Evolutionary conservation across 352 stramenopile species (phyloP), one percentile per base, ranked within the genome.

Genomic region (Phytophthora fragariaefolia): DNA sequence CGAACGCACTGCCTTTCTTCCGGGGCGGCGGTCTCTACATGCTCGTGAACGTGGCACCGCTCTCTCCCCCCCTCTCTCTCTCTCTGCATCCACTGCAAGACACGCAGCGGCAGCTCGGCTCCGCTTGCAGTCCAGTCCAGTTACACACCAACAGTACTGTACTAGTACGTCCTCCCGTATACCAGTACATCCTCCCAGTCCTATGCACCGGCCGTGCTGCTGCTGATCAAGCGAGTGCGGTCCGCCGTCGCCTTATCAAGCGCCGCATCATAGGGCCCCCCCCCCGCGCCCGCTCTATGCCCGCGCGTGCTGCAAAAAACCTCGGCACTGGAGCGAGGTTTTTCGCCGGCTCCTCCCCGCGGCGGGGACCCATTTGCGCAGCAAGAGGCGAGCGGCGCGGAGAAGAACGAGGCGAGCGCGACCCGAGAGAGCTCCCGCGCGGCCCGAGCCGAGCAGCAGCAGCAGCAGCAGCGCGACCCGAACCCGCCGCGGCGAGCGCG

Each of bases 271-370:
- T 66, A 61, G 49, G 49, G 28, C 6, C 48, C 47, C n/a, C n/a
- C n/a, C n/a, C n/a, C n/a, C 5, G 20, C 17, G 30, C 22, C 12
- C 30, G 46, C 15, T 63, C 27, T 63, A 36, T 54, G 23, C 27
- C 22, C 43, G 24, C 8, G 13, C 34, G 13, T 15, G 28, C 20
- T 15, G 38, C 18, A 34, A 49, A 63, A 76, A 72, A 76, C 63
- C 68, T 69, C 53, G 28, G n/a, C n/a, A n/a, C n/a, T n/a, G n/a
- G 13, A 22, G 23, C 50, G 27, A 66, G 62, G 66, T 69, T 76
- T 75, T 69, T 66, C 57, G 18, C 18, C n/a, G n/a, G 40, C 28
- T 76, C 72, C 68, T 76, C 63, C 45, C 54, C 36, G 40, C n/a
- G 17, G 18, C 23, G 32, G 57, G 57, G 57, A 72, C 63, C 69